These are phyloP conservation scores for Babesia caballi DNA, from an alignment of 169 alveolate species.

Conservation along the genomic window DNA sequence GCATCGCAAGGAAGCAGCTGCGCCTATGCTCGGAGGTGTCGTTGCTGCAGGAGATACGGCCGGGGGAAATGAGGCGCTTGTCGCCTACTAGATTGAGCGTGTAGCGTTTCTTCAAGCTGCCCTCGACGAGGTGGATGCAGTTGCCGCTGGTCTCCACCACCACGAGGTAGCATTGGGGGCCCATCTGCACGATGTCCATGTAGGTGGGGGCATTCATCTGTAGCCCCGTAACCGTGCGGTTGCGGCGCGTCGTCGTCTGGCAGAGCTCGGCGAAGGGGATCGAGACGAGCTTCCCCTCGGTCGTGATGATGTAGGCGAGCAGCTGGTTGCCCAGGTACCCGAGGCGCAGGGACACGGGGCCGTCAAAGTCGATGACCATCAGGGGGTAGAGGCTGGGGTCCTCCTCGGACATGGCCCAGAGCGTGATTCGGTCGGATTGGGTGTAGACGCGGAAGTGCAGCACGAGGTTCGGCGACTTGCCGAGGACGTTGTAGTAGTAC, in stretches of 20 bases:
- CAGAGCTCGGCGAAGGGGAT: background rate
- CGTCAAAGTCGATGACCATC: background rate
- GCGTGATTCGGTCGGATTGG: background rate
- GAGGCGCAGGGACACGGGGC: constrained; percentile 7
- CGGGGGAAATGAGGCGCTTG: background rate
- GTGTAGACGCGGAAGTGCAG: constrained; percentile 21
- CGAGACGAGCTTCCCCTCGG: background rate
- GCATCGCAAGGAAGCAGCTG: constrained; percentile 21
- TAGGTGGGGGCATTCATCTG: background rate
- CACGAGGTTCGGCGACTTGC: background rate
- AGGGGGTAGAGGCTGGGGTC: constrained; percentile 34
- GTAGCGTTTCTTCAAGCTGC: background rate
- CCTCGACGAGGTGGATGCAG: constrained; percentile 18
- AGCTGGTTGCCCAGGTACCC: background rate
- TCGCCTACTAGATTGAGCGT: no score
- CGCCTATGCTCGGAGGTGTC: background rate
- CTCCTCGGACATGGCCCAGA: constrained; percentile 31
- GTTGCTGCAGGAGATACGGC: constrained; percentile 15
- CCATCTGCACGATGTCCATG: constrained; percentile 20
- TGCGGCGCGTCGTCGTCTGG: background rate
- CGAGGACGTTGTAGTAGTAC: constrained; percentile 5
- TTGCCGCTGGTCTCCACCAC: background rate
- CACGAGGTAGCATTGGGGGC: background rate
- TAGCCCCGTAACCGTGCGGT: no score
- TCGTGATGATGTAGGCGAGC: constrained; percentile 14